Evolutionary conservation across 768 basidiomycete species (phyloP), one percentile per base, ranked within the genome.

Genomic region (Melanogaster broomeanus): DNA sequence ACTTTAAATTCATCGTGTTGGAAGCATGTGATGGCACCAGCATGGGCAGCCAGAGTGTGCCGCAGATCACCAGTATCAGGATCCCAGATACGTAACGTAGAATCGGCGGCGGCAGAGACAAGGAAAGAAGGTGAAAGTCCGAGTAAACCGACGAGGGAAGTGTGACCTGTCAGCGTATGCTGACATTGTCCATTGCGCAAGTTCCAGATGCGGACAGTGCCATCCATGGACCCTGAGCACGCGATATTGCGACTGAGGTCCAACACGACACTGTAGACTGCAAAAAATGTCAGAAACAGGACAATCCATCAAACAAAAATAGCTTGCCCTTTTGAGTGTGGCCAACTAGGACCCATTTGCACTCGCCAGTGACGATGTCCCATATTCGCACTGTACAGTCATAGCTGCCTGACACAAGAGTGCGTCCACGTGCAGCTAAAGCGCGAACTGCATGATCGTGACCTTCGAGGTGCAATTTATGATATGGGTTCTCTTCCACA

Each of bases 21-120:
- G 79, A 98, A 98, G 73, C 96, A 99, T 16, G 97, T 98, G 59
- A 99, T 98, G n/a, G 96, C 94, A 19, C 95, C 96, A 6, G 88
- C 89, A 67, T 98, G 96, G 1, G 91, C 93, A 4, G 87, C 85
- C 27, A 99, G 81, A 0, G 87, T 85, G 58, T 94, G 88, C 34
- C 81, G 83, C 27, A 91, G 77, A 51, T 85, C 84, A 49, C 93
- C 92, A 1, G 83, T 83, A 33, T 87, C 83, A 2, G 94, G 90
- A 63, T 98, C 88, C 96, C 96, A 98, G 37, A 98, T 82, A 8
- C 95, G 86, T 8, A 99, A 75, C 0, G 94, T 96, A 19, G 93
- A 93, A 67, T 99, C 96, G 18, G 96, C 96, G 0, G 97, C 96
- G 4, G 94, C 97, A 31, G 93, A 95, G 50, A 98, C 96, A 48